Base-by-base conservation (phyloP, 257 asterid species). In the Agastache rugosa region DNA sequence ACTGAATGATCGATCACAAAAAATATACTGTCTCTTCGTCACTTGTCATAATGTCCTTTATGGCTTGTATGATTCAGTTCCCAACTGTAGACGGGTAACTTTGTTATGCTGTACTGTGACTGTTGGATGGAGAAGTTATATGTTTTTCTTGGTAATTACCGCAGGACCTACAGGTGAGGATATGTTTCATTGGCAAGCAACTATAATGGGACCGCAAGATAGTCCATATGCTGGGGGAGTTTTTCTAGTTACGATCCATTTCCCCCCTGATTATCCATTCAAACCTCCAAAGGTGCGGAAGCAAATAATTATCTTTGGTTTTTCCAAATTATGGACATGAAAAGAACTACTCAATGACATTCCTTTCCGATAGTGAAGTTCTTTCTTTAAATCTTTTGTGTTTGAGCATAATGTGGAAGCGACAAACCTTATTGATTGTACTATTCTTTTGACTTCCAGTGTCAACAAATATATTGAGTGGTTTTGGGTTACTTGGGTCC, bases 221-320 rank as follows among this genome's bases (percentile, higher is more conserved):
- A 50, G 63, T 25, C 63, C 63, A 4, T 58, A 58, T 56, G 35
- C 34, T 58, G 63, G 63, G 11, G 63, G 63, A 1, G 63, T 58
- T 5, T 58, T 58, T 25, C 35, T 58, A 11, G 63, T 25, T 27
- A 23, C 63, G 1, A 56, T 56, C 34, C 63, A 56, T 23, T 56
- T 56, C 37, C 63, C 63, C 34, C 63, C 63, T 11, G 63, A 58
- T 58, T 58, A 58, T 25, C 63, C 63, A 25, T 58, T 56, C 35
- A 58, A 58, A 25, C 63, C 63, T 58, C 63, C 63, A 11, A 58
- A 58, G 63, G 63, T 50, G 23, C 58, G 22, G 58, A 50, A 50
- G 58, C 2, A 50, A 50, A n/a, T 50, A 1, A 17, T 50, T 17
- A 2, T 50, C 23, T 7, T 50, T 50, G n/a, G 8, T n/a, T 50